phyloP scores from a whole-genome alignment of 2,329 filamentous ascomycete species.

The Monilinia fructigena region DNA sequence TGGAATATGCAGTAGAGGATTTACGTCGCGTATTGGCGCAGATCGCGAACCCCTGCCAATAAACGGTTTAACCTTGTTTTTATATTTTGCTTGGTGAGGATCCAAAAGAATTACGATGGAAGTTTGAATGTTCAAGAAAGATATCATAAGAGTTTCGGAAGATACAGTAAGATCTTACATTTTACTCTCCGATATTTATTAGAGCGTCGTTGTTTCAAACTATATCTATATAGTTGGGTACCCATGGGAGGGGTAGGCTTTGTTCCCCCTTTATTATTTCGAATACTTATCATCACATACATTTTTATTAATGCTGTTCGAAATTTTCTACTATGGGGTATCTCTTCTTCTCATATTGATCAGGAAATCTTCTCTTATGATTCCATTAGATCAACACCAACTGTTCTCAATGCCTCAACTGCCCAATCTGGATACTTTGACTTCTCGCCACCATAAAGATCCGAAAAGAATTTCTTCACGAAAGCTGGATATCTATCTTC shows the following conservation, averaged over 20 bases:
- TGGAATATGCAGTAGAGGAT: not conserved
- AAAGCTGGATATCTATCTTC: constrained; percentile 79
- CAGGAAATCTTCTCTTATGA: constrained; percentile 3
- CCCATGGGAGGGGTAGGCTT: not conserved
- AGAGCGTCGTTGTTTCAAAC: constrained; percentile 13
- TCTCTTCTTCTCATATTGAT: constrained; percentile 14
- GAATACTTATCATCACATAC: not conserved
- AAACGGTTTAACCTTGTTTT: constrained; percentile 10
- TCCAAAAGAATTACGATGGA: not conserved
- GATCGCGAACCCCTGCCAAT: constrained; percentile 16
- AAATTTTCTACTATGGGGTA: constrained; percentile 16
- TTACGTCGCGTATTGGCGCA: not conserved
- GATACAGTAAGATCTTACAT: not conserved
- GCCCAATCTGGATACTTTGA: constrained; percentile 78
- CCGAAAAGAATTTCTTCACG: constrained; percentile 72
- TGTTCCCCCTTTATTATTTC: not conserved
- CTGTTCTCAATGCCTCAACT: constrained; percentile 70
- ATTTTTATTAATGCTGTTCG: not conserved
- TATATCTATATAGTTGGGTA: not conserved
- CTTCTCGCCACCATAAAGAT: constrained; percentile 64
- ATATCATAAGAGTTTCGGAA: not conserved
- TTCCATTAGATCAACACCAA: constrained; percentile 72
- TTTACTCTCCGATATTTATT: not conserved
- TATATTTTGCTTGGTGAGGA: not conserved
- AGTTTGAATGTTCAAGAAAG: not conserved